Conservation (phyloP, 805 yeast genomes). For the Metschnikowia matae region DNA sequence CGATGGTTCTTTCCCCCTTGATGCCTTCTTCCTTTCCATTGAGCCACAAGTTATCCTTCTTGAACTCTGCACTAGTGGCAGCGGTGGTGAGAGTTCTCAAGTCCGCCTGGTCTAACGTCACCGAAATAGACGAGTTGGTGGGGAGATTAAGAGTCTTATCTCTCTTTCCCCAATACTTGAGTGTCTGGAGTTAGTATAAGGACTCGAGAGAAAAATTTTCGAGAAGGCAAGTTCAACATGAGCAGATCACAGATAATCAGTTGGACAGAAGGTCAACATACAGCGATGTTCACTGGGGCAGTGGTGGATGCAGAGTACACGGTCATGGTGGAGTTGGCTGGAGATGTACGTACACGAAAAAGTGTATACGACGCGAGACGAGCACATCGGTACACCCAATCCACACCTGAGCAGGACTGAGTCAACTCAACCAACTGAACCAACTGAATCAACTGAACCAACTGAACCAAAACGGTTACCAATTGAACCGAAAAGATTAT, state of each 20-base stretch:
- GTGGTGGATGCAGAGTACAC: slow-evolving; percentile 76
- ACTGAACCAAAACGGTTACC: neutral
- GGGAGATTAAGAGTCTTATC: slow-evolving; percentile 86
- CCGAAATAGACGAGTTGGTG: slow-evolving; percentile 93
- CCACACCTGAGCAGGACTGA: neutral
- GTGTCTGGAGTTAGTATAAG: slow-evolving; percentile 46
- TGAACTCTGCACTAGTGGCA: slow-evolving; percentile 54
- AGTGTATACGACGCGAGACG: slow-evolving; percentile 1
- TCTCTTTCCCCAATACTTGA: slow-evolving; percentile 98
- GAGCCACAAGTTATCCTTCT: slow-evolving; percentile 70
- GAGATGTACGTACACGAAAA: neutral
- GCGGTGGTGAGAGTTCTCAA: slow-evolving; percentile 90
- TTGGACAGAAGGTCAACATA: slow-evolving; percentile 32
- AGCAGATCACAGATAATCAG: too few species aligned
- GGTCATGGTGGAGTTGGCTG: slow-evolving; percentile 31
- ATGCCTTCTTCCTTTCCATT: slow-evolving; percentile 82
- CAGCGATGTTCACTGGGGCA: slow-evolving; percentile 97
- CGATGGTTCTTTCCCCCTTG: slow-evolving; percentile 56
- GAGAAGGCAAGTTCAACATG: too few species aligned
- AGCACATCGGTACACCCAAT: slow-evolving; percentile 2
- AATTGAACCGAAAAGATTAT: neutral
- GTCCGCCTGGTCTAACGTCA: slow-evolving; percentile 87
- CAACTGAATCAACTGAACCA: neutral
- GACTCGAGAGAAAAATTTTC: too few species aligned
- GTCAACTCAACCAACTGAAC: too few species aligned